phyloP scores from a whole-genome alignment of 768 basidiomycete genomes.

The Leccinellum rugosiceps region DNA sequence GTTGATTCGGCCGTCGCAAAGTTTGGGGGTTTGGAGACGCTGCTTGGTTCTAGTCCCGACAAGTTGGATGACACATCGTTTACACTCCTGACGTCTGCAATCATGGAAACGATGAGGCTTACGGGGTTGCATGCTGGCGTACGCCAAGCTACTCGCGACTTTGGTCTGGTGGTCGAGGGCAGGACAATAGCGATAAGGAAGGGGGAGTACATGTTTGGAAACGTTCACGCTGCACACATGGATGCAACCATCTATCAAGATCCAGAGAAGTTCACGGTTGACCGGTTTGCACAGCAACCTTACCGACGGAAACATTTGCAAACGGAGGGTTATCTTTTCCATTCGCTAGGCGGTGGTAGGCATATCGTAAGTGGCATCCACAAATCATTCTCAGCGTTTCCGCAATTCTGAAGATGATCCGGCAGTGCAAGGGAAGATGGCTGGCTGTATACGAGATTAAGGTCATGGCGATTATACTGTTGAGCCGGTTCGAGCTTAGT shows the following conservation, averaged over 20 bases:
- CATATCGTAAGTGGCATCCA: slow-evolving; percentile 13
- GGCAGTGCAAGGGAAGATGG: slow-evolving; percentile 25
- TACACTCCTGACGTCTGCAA: slow-evolving; percentile 20
- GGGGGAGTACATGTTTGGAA: slow-evolving; percentile 19
- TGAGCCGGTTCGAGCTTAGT: slow-evolving; percentile 14
- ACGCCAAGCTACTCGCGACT: slow-evolving; percentile 17
- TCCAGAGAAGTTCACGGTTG: slow-evolving; percentile 13
- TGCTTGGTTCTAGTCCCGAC: slow-evolving; percentile 11
- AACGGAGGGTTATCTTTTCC: slow-evolving; percentile 11
- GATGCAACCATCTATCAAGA: slow-evolving; percentile 10
- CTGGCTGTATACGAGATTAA: slow-evolving; percentile 24
- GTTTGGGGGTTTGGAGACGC: slow-evolving; percentile 9
- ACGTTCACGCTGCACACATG: slow-evolving; percentile 20
- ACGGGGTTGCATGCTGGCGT: slow-evolving; percentile 14
- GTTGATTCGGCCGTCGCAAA: slow-evolving; percentile 33
- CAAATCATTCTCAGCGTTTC: background rate
- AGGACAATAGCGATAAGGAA: slow-evolving; percentile 14
- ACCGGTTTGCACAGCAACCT: slow-evolving; percentile 17
- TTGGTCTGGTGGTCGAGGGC: slow-evolving; percentile 11
- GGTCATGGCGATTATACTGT: slow-evolving; percentile 13
- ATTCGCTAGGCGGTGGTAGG: slow-evolving; percentile 16
- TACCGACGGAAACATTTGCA: slow-evolving; percentile 13
- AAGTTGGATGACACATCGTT: slow-evolving; percentile 18
- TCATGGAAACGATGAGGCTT: slow-evolving; percentile 29
- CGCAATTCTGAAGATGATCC: background rate